These are phyloP conservation scores for Dryas octopetala DNA, from an alignment of 306 rosid genomes.

Conservation along the genomic window DNA sequence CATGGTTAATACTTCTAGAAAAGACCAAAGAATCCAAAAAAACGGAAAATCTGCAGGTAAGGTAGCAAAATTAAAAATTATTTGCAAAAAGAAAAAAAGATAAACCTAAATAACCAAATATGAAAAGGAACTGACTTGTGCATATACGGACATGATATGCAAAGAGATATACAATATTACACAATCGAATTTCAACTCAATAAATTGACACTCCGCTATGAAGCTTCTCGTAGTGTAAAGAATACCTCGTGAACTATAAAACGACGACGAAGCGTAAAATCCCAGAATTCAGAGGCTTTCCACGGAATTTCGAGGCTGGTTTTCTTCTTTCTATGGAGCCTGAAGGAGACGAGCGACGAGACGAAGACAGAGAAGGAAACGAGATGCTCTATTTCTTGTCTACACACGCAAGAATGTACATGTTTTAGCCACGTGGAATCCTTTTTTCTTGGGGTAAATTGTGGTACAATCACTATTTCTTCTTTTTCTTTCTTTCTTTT, in stretches of 20 bases:
- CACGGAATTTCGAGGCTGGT: not conserved
- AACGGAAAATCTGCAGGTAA: not conserved
- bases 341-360: not conserved
- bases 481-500: no score
- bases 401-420: no score
- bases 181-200: not conserved
- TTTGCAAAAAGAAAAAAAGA: not conserved
- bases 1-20: not conserved
- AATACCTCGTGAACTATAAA: conserved; percentile 4
- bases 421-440: no score
- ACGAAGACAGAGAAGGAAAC: no score
- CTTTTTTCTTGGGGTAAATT: no score
- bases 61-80: not conserved
- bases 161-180: not conserved
- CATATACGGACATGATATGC: not conserved
- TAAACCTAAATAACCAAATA: not conserved
- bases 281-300: not conserved
- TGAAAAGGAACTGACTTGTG: not conserved
- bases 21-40: not conserved
- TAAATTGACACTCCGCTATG: not conserved
- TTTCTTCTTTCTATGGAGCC: not conserved
- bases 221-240: not conserved
- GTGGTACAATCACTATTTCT: no score
- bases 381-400: no score
- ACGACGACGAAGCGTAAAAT: not conserved